Base-by-base conservation (phyloP, 768 basidiomycete genomes). In the Cystofilobasidium macerans region DNA sequence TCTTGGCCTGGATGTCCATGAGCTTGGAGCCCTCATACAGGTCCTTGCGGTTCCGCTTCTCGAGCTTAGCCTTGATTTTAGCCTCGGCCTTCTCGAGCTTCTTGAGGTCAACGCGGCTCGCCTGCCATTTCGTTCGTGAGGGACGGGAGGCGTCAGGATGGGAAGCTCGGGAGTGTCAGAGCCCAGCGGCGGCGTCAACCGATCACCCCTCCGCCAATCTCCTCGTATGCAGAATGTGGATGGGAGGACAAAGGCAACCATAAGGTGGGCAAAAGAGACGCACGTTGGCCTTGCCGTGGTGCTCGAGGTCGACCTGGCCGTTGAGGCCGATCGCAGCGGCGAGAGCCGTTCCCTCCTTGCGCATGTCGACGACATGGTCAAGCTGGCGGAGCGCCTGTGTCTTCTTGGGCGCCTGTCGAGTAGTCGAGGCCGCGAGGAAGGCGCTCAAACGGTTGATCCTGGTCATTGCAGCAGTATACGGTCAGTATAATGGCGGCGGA, bases 1-100 rank as follows among this genome's bases (percentile, higher is more conserved):
- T 90, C 78, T 91, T 92, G 76, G 86, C 84, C 76, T 89, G 86
- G 70, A 90, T 86, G 73, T 95, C 91, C 62, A 99, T 81, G 36
- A 99, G 79, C 76, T 95, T 98, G 11, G 90, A 93, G 11, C 95
- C 94, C 74, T 98, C 94, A 75, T 95, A 99, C 42, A 95, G 81
- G 78, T 90, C 88, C 70, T 88, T 79, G 63, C 85, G 82, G 2
- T 89, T 80, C n/a, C 95, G 83, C 77, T 98, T 99, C 78, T 97
- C 92, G 70, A 97, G 93, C 77, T 99, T 99, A 33, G 91, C 91
- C 80, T 85, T 86, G 71, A 98, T 84, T 76, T 99, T 99, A 0
- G 91, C 90, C 76, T 99, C 95, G 71, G 91, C 88, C 77, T 95
- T 94, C 78, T 94, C 91, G 12, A 95, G 83, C 72, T 93, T 93